phyloP scores from a whole-genome alignment of 352 stramenopile genomes.

The Phytopythium mirpurense region DNA sequence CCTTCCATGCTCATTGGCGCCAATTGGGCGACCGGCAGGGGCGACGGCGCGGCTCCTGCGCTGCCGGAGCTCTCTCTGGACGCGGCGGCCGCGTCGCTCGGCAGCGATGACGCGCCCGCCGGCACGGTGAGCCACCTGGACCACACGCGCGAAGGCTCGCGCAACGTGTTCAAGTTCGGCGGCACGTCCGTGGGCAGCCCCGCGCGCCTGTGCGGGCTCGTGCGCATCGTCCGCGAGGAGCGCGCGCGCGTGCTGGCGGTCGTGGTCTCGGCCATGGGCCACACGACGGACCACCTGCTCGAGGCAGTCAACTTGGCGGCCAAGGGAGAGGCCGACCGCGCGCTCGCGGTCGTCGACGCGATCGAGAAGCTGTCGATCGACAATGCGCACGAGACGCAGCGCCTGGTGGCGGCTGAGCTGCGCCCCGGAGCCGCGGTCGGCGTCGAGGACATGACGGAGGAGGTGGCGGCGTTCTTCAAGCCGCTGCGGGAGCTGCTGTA shows the following conservation, averaged over 20 bases:
- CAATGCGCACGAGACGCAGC: conserved; percentile 73
- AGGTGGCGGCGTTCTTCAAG: conserved; percentile 61
- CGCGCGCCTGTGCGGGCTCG: conserved; percentile 49
- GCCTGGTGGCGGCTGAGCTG: conserved; percentile 19
- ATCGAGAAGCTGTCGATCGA: conserved; percentile 49
- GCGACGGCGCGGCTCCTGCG: conserved; percentile 18
- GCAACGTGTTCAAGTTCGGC: conserved; percentile 86
- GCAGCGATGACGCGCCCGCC: background rate
- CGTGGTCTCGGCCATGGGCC: conserved; percentile 74
- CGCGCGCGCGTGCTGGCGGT: conserved; percentile 52
- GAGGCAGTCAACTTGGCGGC: conserved; percentile 56
- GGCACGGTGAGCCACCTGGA: conserved; percentile 28
- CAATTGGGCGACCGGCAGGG: conserved; percentile 34
- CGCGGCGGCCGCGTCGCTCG: conserved; percentile 1
- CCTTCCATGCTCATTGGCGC: conserved; percentile 64
- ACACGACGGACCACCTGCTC: conserved; percentile 74
- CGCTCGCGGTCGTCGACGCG: conserved; percentile 47
- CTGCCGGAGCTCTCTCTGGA: conserved; percentile 18
- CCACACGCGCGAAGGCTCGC: conserved; percentile 36
- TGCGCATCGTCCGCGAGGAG: conserved; percentile 59
- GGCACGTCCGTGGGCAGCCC: conserved; percentile 74
- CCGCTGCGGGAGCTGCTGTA: conserved; percentile 72
- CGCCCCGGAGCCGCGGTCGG: conserved; percentile 5
- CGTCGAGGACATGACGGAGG: conserved; percentile 47
- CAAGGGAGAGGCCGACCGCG: conserved; percentile 38